Conservation (phyloP, 2,329 filamentous ascomycete genomes). For the Ophiostoma pallidulum region DNA sequence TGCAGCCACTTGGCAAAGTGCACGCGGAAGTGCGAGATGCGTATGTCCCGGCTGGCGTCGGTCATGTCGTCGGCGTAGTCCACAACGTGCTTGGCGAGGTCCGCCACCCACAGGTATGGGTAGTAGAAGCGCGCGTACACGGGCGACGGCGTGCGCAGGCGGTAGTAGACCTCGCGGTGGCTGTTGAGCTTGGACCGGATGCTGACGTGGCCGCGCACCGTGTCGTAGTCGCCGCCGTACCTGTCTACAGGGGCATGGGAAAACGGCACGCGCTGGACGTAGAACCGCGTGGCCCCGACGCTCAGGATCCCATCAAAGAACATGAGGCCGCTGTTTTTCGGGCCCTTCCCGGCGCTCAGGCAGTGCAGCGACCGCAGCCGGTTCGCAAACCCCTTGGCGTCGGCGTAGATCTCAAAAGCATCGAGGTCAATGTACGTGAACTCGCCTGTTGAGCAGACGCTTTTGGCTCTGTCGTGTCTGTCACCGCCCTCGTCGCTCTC, state of each 20-base stretch:
- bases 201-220: conserved; percentile 50
- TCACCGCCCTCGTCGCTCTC: too few species aligned
- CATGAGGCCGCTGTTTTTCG: conserved; percentile 27
- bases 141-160: conserved; percentile 42
- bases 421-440: conserved; percentile 44
- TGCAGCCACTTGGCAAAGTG: conserved; percentile 51
- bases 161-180: conserved; percentile 50
- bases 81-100: conserved; percentile 61
- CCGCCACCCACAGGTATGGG: conserved; percentile 61
- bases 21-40: conserved; percentile 45
- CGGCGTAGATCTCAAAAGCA: conserved; percentile 49
- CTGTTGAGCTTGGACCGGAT: conserved; percentile 45
- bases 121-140: conserved; percentile 55
- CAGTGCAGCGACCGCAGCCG: conserved; percentile 49
- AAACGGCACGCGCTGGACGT: conserved; percentile 49
- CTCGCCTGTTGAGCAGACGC: too few species aligned
- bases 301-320: conserved; percentile 54
- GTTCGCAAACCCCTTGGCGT: conserved; percentile 25
- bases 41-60: conserved; percentile 26
- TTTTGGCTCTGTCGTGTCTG: too few species aligned
- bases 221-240: conserved; percentile 43
- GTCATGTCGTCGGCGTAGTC: conserved; percentile 47
- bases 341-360: conserved; percentile 34
- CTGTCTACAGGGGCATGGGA: conserved; percentile 53
- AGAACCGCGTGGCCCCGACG: conserved; percentile 31